A percentile compares a stretch with the other conserved stretches of the same genome.
Conservation (phyloP, 306 rosid genomes). For the Trichosanthes truncata region DNA sequence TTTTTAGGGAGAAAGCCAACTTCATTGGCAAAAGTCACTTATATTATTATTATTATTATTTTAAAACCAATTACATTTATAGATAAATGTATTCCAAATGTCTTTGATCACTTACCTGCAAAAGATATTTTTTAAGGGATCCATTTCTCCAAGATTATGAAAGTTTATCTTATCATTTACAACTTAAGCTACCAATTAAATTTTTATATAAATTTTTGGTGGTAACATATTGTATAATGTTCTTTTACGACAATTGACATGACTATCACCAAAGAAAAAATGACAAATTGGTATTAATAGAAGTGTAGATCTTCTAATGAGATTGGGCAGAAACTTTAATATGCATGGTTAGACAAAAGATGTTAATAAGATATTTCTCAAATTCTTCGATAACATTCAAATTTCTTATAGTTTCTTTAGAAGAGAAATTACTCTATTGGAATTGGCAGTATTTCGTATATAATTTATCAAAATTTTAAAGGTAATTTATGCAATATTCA, state of each 20-base stretch:
- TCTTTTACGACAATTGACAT: slow-evolving; percentile 19
- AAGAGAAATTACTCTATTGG: background rate
- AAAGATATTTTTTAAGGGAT: slow-evolving; percentile 68
- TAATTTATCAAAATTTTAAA: no score
- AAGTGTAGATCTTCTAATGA: slow-evolving; percentile 24
- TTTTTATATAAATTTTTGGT: no score
- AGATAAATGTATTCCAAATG: slow-evolving; percentile 75
- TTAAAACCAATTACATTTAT: no score
- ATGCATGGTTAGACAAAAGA: slow-evolving; percentile 86
- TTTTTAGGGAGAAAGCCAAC: slow-evolving; percentile 79
- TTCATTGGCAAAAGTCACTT: slow-evolving; percentile 71
- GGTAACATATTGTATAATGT: slow-evolving; percentile 8
- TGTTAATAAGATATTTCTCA: slow-evolving; percentile 61
- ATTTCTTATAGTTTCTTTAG: no score
- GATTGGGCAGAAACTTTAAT: slow-evolving; percentile 48
- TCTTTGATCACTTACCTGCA: slow-evolving; percentile 69
- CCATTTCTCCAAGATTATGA: slow-evolving; percentile 66
- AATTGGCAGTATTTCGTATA: background rate
- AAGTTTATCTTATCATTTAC: slow-evolving; percentile 36
- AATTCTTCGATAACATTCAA: slow-evolving; percentile 15
- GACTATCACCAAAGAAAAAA: slow-evolving; percentile 25
- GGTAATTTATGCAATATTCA: no score
- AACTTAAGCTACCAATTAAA: background rate
- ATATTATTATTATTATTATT: no score
- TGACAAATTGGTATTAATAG: slow-evolving; percentile 17